Conservation (phyloP, 768 basidiomycete genomes). For the Collybia mongolica region DNA sequence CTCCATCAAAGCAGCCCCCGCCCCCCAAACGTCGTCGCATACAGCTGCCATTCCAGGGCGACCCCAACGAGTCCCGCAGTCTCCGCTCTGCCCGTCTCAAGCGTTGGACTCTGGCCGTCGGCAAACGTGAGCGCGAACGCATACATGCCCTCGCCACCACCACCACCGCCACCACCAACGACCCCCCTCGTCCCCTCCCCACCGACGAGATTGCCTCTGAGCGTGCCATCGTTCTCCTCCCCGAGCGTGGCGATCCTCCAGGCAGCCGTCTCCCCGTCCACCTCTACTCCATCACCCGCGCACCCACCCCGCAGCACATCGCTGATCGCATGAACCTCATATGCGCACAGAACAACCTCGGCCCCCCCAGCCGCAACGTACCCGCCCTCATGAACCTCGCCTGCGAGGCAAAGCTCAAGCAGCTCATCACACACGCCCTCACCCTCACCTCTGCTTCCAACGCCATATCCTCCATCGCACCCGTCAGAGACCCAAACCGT, state of each 20-base stretch:
- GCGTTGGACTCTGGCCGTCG: conserved; percentile 70
- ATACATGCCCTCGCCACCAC: conserved; percentile 49
- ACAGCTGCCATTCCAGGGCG: conserved; percentile 72
- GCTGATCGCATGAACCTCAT: conserved; percentile 80
- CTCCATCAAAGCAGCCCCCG: no score
- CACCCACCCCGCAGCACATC: conserved; percentile 74
- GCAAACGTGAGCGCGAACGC: conserved; percentile 74
- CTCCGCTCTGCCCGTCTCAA: conserved; percentile 66
- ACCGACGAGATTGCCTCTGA: conserved; percentile 71
- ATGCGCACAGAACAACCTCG: conserved; percentile 73
- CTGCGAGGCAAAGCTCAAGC: conserved; percentile 82
- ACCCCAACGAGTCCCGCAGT: conserved; percentile 48
- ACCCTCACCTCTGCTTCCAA: conserved; percentile 76
- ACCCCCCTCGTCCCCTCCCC: conserved; percentile 41
- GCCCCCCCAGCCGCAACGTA: conserved; percentile 58
- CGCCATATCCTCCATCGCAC: conserved; percentile 72
- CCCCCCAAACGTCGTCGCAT: conserved; percentile 70
- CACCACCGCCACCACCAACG: no score
- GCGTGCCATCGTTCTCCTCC: conserved; percentile 61
- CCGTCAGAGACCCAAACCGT: conserved; percentile 40
- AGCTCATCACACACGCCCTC: conserved; percentile 77
- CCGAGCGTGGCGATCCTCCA: conserved; percentile 67
- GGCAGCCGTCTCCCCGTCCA: conserved; percentile 73
- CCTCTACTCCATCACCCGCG: conserved; percentile 70
- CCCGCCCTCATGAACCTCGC: conserved; percentile 73